Percentiles rank a stretch among this genome's conserved stretches.
Conservation (phyloP, 2,329 filamentous ascomycete genomes). For the Cryphonectria nitschkei region DNA sequence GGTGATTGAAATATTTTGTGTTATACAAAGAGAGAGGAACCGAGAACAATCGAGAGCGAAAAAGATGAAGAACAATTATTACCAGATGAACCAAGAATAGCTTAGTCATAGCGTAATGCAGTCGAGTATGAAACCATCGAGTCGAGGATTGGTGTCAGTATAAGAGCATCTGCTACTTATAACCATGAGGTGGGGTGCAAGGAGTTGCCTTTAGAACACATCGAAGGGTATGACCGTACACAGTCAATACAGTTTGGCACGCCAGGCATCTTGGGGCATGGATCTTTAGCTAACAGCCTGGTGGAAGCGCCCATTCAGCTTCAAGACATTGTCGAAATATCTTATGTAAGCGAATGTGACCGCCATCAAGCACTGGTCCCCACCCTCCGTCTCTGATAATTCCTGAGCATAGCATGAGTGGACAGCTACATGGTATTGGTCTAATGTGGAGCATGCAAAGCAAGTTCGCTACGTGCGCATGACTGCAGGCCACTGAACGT, state of each 20-base stretch:
- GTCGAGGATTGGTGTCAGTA: neutral
- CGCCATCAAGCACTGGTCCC: no score
- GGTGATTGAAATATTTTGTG: neutral
- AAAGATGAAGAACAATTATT: neutral
- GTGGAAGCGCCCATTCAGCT: no score
- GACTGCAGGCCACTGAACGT: no score
- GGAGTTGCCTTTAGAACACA: no score
- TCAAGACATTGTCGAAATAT: no score
- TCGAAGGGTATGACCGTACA: neutral
- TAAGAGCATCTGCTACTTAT: neutral
- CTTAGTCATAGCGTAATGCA: neutral
- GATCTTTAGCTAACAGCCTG: no score
- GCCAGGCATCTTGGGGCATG: neutral
- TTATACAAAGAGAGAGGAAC: neutral
- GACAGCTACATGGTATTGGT: no score
- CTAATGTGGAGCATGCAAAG: no score
- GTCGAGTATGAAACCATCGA: neutral
- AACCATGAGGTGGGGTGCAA: neutral
- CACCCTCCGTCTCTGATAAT: no score
- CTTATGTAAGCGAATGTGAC: no score
- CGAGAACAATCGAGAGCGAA: neutral
- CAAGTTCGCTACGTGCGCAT: no score
- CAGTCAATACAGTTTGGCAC: neutral
- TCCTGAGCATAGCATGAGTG: no score
- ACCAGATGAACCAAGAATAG: neutral